A percentile compares a stretch with the other conserved stretches of the same genome.
These are phyloP conservation scores for Plasmodium berghei DNA, from an alignment of 169 alveolate species.

Conservation along the genomic window DNA sequence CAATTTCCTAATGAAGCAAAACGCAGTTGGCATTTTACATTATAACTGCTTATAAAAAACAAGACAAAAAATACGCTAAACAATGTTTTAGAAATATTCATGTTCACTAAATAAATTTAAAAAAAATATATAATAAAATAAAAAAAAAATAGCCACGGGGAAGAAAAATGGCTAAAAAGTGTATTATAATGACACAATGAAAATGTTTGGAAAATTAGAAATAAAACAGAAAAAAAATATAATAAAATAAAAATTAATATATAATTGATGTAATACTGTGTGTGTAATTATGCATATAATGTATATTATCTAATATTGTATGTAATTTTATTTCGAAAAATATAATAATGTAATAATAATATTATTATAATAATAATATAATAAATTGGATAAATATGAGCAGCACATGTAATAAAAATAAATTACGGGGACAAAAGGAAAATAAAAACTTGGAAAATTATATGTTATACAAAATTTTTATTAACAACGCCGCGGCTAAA, in stretches of 20 bases:
- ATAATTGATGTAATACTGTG: too few relatives aligned
- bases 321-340: too few relatives aligned
- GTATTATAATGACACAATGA: not conserved
- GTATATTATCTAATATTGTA: too few relatives aligned
- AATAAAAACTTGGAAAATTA: not conserved
- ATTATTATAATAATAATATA: too few relatives aligned
- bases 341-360: too few relatives aligned
- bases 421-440: slow-evolving; percentile 6
- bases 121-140: not conserved
- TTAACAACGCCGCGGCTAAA: not conserved
- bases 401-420: not conserved
- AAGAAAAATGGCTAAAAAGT: not conserved
- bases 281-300: too few relatives aligned
- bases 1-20: slow-evolving; percentile 91
- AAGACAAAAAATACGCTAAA: slow-evolving; percentile 70
- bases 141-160: not conserved
- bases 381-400: not conserved
- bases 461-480: not conserved
- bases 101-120: not conserved
- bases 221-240: too few relatives aligned
- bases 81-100: slow-evolving; percentile 65
- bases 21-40: slow-evolving; percentile 83
- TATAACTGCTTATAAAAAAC: slow-evolving; percentile 59
- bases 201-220: not conserved
- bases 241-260: too few relatives aligned